Base-by-base conservation (phyloP, 441 rosid species). In the Flueggea neowawraea region DNA sequence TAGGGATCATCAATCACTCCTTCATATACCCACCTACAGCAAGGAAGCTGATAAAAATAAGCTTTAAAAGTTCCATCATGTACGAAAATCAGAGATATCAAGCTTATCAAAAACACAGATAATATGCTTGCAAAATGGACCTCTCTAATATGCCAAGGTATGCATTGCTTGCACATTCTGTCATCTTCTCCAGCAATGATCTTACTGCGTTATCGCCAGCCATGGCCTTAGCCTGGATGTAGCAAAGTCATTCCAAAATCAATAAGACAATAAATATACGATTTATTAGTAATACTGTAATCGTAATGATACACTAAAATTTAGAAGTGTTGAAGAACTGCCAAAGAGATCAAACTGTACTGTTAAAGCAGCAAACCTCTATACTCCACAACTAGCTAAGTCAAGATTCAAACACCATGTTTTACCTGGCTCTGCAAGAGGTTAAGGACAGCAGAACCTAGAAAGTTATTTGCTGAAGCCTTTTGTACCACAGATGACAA, bases 1-100 rank as follows among this genome's bases (percentile, higher is more conserved):
- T 95, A 95, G 56, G 99, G 98, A 76, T 95, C 98, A 67, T 95
- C 92, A 50, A 95, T 88, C 62, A 84, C 88, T 71, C 99, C 99
- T 85, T 91, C 98, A 78, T 95, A 95, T 67, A 95, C 91, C 99
- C 98, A 95, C 90, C 99, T 95, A 55, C 57, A 56, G 67, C 47
- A 60, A 73, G 55, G 54, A 36, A 36, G 9, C 4, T 8, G 9
- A 36, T 36, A 8, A 36, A 22, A 22, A 22, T 22, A 22, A 22
- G 28, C 28, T 22, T 36, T 8, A 36, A 36, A 36, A 5, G 4
- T 5, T 36, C 41, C 63, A 58, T 57, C 48, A 63, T 65, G 62
- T 61, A 61, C 41, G 31, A 31, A 33, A 72, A 74, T 58, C 66
- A 67, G 28, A 16, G 28, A 51, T 10, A 48, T 16, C 33, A 13